A percentile compares a stretch with the other conserved stretches of the same genome.
phyloP scores from a whole-genome alignment of 2,329 filamentous ascomycete species.

The Podosphaera fusca region DNA sequence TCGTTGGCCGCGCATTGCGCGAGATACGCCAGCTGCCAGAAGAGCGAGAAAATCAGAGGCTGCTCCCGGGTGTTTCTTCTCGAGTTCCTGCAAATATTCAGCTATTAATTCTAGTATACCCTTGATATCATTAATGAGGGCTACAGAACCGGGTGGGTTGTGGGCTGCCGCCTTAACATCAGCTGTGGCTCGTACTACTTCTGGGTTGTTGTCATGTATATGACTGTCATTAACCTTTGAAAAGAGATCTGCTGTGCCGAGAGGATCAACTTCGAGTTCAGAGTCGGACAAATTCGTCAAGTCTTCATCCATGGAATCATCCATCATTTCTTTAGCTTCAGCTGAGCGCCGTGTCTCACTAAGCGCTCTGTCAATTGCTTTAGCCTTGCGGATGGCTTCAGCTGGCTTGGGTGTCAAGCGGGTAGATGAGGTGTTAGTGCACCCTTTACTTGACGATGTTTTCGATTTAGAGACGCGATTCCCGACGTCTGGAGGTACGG shows the following conservation, averaged over 20 bases:
- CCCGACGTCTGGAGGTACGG: background rate
- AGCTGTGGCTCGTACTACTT: background rate
- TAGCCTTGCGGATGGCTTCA: background rate
- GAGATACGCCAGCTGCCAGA: background rate
- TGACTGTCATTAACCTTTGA: no score
- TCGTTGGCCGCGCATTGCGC: background rate
- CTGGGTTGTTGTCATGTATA: no score
- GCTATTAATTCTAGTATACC: background rate
- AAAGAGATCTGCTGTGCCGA: no score
- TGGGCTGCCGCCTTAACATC: background rate
- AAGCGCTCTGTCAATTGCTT: background rate
- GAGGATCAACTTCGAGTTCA: background rate
- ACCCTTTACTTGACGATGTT: background rate
- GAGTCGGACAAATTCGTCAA: background rate
- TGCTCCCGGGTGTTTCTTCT: background rate
- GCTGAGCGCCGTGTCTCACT: background rate
- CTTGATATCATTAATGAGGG: background rate
- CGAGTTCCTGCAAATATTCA: background rate
- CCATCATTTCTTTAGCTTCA: background rate
- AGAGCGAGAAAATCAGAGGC: background rate
- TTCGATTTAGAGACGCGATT: slow-evolving; percentile 1
- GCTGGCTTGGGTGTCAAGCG: background rate
- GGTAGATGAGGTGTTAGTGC: background rate
- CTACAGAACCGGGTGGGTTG: background rate
- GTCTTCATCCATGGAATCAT: background rate